Percentiles rank a stretch among this genome's conserved stretches.
Evolutionary conservation across 1,284 basidiomycete species (phyloP).

Genomic region (Heimioporus retisporus): DNA sequence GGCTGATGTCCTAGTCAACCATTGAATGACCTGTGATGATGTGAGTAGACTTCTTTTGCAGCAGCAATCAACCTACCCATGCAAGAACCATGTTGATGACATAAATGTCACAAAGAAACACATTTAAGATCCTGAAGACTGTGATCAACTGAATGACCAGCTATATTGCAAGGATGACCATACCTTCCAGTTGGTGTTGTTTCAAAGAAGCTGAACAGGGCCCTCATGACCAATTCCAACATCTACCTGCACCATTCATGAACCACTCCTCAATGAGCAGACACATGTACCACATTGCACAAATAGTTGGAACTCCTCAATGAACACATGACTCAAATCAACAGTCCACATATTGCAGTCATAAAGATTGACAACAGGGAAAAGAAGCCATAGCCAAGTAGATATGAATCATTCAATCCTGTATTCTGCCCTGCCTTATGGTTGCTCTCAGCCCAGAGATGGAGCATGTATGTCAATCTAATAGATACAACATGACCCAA

Average conservation of each 20-base stretch:
- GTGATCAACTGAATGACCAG: constrained; percentile 6
- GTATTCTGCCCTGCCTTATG: constrained; percentile 66
- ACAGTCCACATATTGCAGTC: constrained; percentile 64
- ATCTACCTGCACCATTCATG: constrained; percentile 56
- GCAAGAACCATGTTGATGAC: constrained; percentile 88
- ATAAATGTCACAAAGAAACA: constrained; percentile 95
- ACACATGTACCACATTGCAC: constrained; percentile 74
- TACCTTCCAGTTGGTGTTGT: constrained; percentile 84
- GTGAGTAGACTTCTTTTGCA: too few species aligned
- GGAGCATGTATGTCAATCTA: constrained; percentile 75
- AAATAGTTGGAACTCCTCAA: constrained; percentile 80
- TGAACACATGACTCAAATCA: constrained; percentile 86
- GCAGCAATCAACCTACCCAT: constrained; percentile 8
- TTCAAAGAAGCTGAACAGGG: constrained; percentile 92
- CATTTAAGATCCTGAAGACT: constrained; percentile 74
- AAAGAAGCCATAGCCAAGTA: constrained; percentile 72
- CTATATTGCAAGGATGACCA: constrained; percentile 20
- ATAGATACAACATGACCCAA: constrained; percentile 66
- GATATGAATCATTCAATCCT: constrained; percentile 62
- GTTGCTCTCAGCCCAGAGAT: constrained; percentile 88
- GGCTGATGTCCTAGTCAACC: constrained; percentile 70
- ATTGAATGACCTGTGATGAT: constrained; percentile 66
- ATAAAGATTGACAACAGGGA: constrained; percentile 64
- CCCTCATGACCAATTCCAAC: constrained; percentile 81
- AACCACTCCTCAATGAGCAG: not conserved